Percentiles rank a stretch among this genome's conserved stretches.
phyloP scores from a whole-genome alignment of 768 basidiomycete species.

The Leccinum rimulosum region DNA sequence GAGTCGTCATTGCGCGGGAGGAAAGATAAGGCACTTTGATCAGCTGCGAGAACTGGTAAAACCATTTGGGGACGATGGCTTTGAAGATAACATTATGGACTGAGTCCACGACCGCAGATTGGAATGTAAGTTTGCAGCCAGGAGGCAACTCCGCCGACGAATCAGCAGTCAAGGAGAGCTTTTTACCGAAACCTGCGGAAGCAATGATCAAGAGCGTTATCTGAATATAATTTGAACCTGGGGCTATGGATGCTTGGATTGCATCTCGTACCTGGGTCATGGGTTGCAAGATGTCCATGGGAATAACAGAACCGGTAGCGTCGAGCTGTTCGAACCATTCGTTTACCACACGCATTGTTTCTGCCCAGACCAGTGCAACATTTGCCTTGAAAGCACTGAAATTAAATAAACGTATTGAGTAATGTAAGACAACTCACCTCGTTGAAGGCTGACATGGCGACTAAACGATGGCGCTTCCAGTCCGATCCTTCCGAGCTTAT shows the following conservation, averaged over 20 bases:
- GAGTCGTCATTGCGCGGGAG: conserved; percentile 28
- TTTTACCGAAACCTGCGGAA: conserved; percentile 42
- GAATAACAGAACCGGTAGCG: conserved; percentile 14
- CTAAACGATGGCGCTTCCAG: conserved; percentile 47
- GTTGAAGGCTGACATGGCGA: conserved; percentile 49
- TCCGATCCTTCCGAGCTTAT: conserved; percentile 40
- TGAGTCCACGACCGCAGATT: conserved; percentile 30
- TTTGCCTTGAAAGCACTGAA: conserved; percentile 34
- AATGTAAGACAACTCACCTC: conserved; percentile 32
- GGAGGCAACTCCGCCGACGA: conserved; percentile 20
- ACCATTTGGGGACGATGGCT: conserved; percentile 34
- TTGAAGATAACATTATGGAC: conserved; percentile 27
- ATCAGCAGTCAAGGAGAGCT: conserved; percentile 34
- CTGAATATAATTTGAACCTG: conserved; percentile 11
- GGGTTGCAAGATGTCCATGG: conserved; percentile 13
- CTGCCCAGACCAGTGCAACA: conserved; percentile 36
- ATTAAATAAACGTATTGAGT: not conserved
- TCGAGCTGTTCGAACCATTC: conserved; percentile 45
- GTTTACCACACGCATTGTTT: too few relatives aligned
- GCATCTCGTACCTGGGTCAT: conserved; percentile 15
- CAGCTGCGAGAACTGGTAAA: conserved; percentile 23
- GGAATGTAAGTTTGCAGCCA: conserved; percentile 37
- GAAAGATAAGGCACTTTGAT: conserved; percentile 38
- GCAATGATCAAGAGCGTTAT: conserved; percentile 39
- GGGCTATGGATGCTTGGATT: not conserved